phyloP scores from a whole-genome alignment of 139 green algal genomes.

The Chlamydomonas sp. region DNA sequence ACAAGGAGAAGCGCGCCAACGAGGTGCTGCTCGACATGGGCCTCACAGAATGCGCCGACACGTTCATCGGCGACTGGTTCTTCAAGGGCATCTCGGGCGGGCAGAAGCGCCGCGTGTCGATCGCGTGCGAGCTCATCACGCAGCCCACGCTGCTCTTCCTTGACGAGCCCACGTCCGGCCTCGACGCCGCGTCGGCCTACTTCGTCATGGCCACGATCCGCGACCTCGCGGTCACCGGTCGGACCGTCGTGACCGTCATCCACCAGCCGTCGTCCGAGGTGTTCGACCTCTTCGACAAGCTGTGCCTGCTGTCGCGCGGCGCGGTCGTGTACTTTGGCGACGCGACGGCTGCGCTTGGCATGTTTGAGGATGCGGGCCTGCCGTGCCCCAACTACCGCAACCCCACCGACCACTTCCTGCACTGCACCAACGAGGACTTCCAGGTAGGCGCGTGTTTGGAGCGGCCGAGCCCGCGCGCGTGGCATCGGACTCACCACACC shows the following conservation, averaged over 20 bases:
- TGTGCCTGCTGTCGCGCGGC: conserved; percentile 40
- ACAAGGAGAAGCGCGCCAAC: conserved; percentile 1
- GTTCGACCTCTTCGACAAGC: conserved; percentile 53
- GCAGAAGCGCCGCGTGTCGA: conserved; percentile 62
- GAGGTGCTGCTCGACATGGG: conserved; percentile 3
- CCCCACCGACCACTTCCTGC: conserved; percentile 60
- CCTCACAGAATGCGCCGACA: neutral
- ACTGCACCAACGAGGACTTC: conserved; percentile 65
- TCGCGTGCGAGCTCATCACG: conserved; percentile 68
- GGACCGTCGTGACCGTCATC: conserved; percentile 54
- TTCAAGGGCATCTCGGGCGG: conserved; percentile 40
- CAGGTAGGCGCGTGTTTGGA: too few species aligned
- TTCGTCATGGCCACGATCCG: conserved; percentile 40
- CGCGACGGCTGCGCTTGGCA: conserved; percentile 26
- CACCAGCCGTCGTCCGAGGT: conserved; percentile 55
- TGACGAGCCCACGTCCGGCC: conserved; percentile 74
- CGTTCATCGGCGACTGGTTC: conserved; percentile 16
- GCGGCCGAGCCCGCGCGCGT: too few species aligned
- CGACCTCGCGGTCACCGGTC: conserved; percentile 23
- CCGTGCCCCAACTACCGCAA: conserved; percentile 43
- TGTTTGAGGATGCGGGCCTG: conserved; percentile 54
- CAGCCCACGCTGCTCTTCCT: conserved; percentile 73
- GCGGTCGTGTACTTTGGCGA: conserved; percentile 55
- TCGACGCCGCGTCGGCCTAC: conserved; percentile 58
- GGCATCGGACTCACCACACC: too few species aligned